These are phyloP conservation scores for Ganoderma leucocontextum DNA, from an alignment of 1,284 basidiomycete genomes.

Conservation along the genomic window DNA sequence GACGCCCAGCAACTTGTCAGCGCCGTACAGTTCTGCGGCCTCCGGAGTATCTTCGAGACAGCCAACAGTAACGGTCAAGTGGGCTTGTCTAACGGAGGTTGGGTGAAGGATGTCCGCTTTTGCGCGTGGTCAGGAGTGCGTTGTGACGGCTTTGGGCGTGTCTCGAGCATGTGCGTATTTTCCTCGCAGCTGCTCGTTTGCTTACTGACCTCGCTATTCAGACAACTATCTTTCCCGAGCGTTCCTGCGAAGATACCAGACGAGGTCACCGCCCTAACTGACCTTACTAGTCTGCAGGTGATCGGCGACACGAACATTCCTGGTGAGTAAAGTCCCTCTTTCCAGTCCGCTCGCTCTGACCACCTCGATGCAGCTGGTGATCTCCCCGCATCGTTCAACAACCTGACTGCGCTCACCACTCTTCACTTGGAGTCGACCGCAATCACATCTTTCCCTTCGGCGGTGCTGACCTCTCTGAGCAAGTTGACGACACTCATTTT, in stretches of 20 bases:
- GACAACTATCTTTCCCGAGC: slow-evolving; percentile 55
- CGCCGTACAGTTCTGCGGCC: slow-evolving; percentile 58
- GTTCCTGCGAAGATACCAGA: slow-evolving; percentile 55
- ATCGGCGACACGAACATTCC: slow-evolving; percentile 53
- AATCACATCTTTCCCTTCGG: slow-evolving; percentile 49
- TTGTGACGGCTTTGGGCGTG: slow-evolving; percentile 51
- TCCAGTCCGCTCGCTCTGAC: not conserved
- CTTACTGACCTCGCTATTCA: slow-evolving; percentile 30
- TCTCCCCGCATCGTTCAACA: slow-evolving; percentile 48
- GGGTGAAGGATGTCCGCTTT: slow-evolving; percentile 56
- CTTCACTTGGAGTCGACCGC: slow-evolving; percentile 58
- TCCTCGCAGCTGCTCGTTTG: not conserved
- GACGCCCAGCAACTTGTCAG: slow-evolving; percentile 45
- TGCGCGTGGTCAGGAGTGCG: slow-evolving; percentile 58
- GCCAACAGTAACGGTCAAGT: slow-evolving; percentile 50
- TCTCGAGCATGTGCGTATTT: slow-evolving; percentile 53
- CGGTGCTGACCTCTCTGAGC: slow-evolving; percentile 45
- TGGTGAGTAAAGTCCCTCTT: slow-evolving; percentile 38
- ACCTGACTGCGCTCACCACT: slow-evolving; percentile 48
- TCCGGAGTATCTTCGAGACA: slow-evolving; percentile 57
- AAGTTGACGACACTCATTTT: slow-evolving; percentile 52
- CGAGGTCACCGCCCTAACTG: slow-evolving; percentile 52
- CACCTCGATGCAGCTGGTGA: slow-evolving; percentile 46
- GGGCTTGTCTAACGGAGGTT: slow-evolving; percentile 52
- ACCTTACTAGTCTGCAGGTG: slow-evolving; percentile 49